phyloP scores from a whole-genome alignment of 2,329 filamentous ascomycete species.

The Diplodia sapinea region DNA sequence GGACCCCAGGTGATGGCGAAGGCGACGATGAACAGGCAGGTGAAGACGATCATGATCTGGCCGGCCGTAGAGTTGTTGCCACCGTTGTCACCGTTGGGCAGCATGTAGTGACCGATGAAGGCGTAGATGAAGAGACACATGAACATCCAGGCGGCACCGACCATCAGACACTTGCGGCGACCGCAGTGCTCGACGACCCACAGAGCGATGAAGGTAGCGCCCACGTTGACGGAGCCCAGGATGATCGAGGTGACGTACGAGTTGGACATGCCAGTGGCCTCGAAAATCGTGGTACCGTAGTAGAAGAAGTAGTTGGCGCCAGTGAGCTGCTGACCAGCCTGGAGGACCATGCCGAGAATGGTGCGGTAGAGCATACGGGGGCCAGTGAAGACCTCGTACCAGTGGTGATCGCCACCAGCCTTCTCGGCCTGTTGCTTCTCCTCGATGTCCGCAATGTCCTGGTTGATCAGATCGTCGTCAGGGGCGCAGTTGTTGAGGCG shows the following conservation, averaged over 20 bases:
- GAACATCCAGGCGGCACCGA: slow-evolving; percentile 56
- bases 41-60: slow-evolving; percentile 69
- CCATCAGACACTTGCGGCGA: slow-evolving; percentile 54
- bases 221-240: slow-evolving; percentile 56
- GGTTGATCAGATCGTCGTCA: slow-evolving; percentile 59
- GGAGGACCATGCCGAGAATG: slow-evolving; percentile 59
- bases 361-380: slow-evolving; percentile 72
- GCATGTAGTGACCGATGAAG: slow-evolving; percentile 53
- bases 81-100: slow-evolving; percentile 42
- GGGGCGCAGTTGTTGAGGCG: slow-evolving; percentile 60
- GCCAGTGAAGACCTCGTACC: slow-evolving; percentile 67
- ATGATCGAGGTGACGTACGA: slow-evolving; percentile 56
- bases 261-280: slow-evolving; percentile 49
- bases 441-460: slow-evolving; percentile 62
- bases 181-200: slow-evolving; percentile 56
- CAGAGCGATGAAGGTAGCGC: slow-evolving; percentile 54
- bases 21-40: slow-evolving; percentile 69
- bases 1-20: slow-evolving; percentile 75
- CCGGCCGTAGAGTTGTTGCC: slow-evolving; percentile 55
- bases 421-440: slow-evolving; percentile 62
- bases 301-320: slow-evolving; percentile 72
- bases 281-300: slow-evolving; percentile 56
- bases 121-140: slow-evolving; percentile 64
- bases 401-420: slow-evolving; percentile 43
- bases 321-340: slow-evolving; percentile 71